A percentile compares a stretch with the other conserved stretches of the same genome.
Evolutionary conservation across 768 basidiomycete genomes (phyloP).

Genomic region (Mycena galopus): DNA sequence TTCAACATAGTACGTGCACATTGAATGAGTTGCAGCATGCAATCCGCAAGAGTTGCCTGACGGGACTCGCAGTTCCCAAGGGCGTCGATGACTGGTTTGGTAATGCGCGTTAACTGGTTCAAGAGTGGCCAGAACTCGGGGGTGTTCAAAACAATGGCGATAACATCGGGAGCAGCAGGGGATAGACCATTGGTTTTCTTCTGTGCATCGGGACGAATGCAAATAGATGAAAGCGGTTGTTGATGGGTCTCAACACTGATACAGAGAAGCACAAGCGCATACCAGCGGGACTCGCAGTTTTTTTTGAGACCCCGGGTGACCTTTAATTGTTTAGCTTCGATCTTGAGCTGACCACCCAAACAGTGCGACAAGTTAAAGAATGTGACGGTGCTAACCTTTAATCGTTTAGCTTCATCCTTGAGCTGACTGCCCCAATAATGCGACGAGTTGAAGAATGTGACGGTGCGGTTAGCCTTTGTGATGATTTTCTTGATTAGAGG

Average conservation of each 20-base stretch:
- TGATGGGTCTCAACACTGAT: constrained; percentile 30
- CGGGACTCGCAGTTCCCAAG: too few relatives aligned
- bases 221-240: neutral
- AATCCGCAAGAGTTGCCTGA: constrained; percentile 46
- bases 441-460: neutral
- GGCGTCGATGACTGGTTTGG: too few relatives aligned
- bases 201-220: neutral
- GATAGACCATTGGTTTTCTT: neutral
- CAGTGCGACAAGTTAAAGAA: too few relatives aligned
- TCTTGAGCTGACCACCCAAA: too few relatives aligned
- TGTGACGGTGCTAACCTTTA: too few relatives aligned
- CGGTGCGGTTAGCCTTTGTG: neutral
- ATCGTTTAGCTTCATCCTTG: too few relatives aligned
- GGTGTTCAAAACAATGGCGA: too few relatives aligned
- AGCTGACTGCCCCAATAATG: neutral
- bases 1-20: constrained; percentile 38
- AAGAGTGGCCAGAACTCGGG: too few relatives aligned
- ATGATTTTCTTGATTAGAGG: neutral
- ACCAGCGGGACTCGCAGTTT: constrained; percentile 39
- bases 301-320: too few relatives aligned
- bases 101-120: too few relatives aligned
- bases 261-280: constrained; percentile 41
- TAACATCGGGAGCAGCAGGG: neutral
- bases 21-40: constrained; percentile 50
- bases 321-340: too few relatives aligned